These are phyloP conservation scores for Tetrahymena elliotti DNA, from an alignment of 73 alveolate species.

Conservation along the genomic window DNA sequence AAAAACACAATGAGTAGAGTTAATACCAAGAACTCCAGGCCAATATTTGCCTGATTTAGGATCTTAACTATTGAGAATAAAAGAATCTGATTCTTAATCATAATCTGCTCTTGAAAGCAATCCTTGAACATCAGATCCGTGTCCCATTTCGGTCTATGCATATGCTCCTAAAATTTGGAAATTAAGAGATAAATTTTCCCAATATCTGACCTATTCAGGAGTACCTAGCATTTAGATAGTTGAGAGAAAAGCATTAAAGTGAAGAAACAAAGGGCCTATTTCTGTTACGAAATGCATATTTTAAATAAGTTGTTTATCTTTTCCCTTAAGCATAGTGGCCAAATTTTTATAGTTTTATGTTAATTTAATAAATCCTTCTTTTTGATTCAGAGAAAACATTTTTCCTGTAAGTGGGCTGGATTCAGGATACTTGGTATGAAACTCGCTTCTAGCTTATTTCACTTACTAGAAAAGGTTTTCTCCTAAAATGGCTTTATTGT, in stretches of 20 bases:
- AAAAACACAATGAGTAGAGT: constrained; percentile 52
- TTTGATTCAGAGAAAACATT: background rate
- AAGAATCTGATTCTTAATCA: constrained; percentile 32
- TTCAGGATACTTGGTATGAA: background rate
- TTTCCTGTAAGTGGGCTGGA: background rate
- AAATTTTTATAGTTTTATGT: background rate
- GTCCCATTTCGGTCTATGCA: constrained; percentile 59
- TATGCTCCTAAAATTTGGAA: constrained; percentile 39
- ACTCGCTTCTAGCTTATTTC: background rate
- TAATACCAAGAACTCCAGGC: constrained; percentile 59
- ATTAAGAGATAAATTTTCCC: constrained; percentile 13
- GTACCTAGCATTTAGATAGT: constrained; percentile 38
- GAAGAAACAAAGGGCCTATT: background rate
- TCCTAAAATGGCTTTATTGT: background rate
- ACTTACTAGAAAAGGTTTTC: background rate
- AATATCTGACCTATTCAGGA: constrained; percentile 35
- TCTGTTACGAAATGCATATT: background rate
- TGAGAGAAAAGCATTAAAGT: background rate
- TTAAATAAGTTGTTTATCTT: background rate
- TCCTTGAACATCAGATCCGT: constrained; percentile 54
- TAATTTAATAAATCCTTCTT: background rate
- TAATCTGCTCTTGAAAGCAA: constrained; percentile 40
- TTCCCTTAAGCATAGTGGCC: background rate
- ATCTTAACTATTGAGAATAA: constrained; percentile 42
- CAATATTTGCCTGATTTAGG: constrained; percentile 44